Conservation (phyloP, 2,329 filamentous ascomycete species). For the Corynespora cassiicola region DNA sequence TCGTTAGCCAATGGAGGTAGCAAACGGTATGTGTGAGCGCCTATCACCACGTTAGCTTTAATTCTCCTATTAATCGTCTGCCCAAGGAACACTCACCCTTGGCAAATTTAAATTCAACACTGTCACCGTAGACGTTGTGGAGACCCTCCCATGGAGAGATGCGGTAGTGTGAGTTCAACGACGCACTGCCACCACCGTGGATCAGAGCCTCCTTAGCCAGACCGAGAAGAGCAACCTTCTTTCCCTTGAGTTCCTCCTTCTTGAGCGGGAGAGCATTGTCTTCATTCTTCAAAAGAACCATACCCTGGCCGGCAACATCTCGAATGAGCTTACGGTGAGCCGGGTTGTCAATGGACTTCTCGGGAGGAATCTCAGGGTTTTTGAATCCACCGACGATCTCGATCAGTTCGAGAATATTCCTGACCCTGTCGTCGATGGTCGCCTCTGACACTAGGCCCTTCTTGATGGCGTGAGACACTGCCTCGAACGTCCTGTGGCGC, state of each 20-base stretch:
- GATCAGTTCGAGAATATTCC: conserved; percentile 65
- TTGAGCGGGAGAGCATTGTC: conserved; percentile 66
- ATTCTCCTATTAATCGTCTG: not conserved
- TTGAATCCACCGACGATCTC: conserved; percentile 68
- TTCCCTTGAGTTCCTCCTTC: conserved; percentile 61
- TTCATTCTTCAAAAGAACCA: conserved; percentile 78
- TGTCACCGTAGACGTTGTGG: conserved; percentile 31
- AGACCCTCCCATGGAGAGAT: conserved; percentile 34
- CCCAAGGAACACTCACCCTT: conserved; percentile 19
- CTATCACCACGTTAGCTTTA: conserved; percentile 9
- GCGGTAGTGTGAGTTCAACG: conserved; percentile 31
- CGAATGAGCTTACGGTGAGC: conserved; percentile 68
- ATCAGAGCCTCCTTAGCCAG: conserved; percentile 61
- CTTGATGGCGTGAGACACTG: conserved; percentile 55
- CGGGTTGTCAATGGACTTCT: conserved; percentile 67
- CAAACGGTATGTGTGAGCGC: conserved; percentile 42
- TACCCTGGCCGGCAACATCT: conserved; percentile 68
- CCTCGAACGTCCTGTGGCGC: conserved; percentile 73
- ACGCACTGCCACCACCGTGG: conserved; percentile 42
- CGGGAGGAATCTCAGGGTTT: conserved; percentile 63
- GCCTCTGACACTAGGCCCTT: conserved; percentile 57
- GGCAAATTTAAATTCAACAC: conserved; percentile 38
- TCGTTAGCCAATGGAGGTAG: conserved; percentile 34
- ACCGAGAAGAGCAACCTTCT: conserved; percentile 73
- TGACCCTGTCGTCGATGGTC: conserved; percentile 36